Evolutionary conservation across 2,329 filamentous ascomycete genomes (phyloP).

Genomic region (Tolypocladium guangdongense): DNA sequence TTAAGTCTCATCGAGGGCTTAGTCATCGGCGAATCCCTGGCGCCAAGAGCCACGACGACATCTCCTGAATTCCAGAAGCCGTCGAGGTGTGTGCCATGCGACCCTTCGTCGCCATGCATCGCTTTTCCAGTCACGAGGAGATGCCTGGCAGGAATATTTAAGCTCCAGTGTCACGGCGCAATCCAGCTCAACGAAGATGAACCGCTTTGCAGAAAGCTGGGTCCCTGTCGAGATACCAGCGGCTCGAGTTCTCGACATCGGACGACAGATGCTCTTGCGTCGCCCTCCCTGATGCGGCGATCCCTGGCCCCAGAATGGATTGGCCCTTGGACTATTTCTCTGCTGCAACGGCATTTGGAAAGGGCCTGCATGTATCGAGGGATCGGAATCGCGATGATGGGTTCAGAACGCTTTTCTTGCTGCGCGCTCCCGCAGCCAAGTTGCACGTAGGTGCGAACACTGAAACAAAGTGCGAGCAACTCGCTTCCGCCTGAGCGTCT

Average conservation of each 20-base stretch:
- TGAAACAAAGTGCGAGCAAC: neutral
- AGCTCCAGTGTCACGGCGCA: neutral
- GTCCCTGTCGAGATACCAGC: neutral
- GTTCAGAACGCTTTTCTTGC: neutral
- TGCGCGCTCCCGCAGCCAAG: neutral
- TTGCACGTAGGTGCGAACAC: neutral
- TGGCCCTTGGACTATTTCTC: neutral
- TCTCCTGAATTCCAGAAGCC: slow-evolving; percentile 5
- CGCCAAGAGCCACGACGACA: slow-evolving; percentile 2
- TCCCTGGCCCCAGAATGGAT: too few relatives aligned
- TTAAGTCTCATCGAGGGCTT: neutral
- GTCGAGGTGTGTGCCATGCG: neutral
- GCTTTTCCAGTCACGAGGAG: neutral
- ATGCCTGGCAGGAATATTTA: neutral
- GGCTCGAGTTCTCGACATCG: neutral
- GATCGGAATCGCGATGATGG: neutral
- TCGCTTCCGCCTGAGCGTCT: neutral
- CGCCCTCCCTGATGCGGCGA: neutral
- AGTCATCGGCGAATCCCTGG: neutral
- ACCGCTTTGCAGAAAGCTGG: neutral
- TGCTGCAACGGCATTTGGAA: too few relatives aligned
- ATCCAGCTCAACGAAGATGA: neutral
- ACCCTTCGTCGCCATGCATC: neutral
- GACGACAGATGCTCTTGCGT: neutral
- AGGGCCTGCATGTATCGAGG: neutral